Conservation (phyloP, 495 filamentous ascomycete species). For the Parachaetomium inaequale region DNA sequence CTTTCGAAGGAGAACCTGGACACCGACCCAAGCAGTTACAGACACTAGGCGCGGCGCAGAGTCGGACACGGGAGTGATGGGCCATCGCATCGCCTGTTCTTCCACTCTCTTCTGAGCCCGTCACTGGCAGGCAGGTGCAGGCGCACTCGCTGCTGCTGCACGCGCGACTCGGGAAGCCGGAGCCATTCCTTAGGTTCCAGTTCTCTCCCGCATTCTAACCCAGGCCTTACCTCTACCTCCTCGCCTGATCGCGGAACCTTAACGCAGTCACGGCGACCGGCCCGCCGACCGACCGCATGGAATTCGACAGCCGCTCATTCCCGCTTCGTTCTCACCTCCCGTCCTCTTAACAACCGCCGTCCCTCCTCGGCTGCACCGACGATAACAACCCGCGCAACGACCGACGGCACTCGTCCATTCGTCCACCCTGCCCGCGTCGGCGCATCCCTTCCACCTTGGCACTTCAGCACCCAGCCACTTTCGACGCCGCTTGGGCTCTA, state of each 20-base stretch:
- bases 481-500: neutral
- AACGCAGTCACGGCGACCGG: neutral
- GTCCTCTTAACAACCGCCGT: neutral
- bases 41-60: neutral
- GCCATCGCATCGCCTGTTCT: neutral
- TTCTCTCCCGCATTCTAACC: neutral
- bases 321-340: neutral
- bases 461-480: neutral
- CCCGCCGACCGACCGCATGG: neutral
- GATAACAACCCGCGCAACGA: neutral
- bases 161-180: neutral
- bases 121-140: neutral
- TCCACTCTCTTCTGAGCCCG: conserved; percentile 1
- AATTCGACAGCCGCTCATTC: neutral
- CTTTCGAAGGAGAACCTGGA: neutral
- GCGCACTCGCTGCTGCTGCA: neutral
- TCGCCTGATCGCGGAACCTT: neutral
- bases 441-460: neutral
- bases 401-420: neutral
- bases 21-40: too few species aligned
- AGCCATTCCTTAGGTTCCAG: neutral
- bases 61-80: conserved; percentile 7
- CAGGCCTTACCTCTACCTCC: neutral
- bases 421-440: neutral
- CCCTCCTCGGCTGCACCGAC: neutral